Evolutionary conservation across 73 alveolate genomes (phyloP).

Genomic region (Loxodes magnus): DNA sequence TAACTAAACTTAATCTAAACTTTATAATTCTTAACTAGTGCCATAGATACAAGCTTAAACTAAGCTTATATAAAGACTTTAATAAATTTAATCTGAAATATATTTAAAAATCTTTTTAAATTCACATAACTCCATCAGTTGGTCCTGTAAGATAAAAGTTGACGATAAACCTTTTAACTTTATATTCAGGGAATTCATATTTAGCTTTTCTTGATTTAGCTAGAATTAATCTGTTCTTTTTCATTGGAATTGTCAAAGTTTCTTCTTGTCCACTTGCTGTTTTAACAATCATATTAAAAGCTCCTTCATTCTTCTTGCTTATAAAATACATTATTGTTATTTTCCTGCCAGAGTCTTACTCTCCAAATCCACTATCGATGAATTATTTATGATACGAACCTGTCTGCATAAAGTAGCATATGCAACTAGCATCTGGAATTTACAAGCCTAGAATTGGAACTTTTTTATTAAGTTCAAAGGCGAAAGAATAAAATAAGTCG

Average conservation of each 20-base stretch:
- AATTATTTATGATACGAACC: neutral
- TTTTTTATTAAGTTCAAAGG: constrained; percentile 11
- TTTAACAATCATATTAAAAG: too few relatives aligned
- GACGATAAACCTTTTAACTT: too few relatives aligned
- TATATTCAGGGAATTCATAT: too few relatives aligned
- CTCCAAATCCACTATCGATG: constrained; percentile 10
- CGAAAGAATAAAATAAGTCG: constrained; percentile 4
- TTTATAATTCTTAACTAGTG: too few relatives aligned
- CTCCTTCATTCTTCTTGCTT: neutral
- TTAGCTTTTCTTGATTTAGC: constrained; percentile 10
- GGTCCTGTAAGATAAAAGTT: too few relatives aligned
- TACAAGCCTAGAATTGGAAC: constrained; percentile 4
- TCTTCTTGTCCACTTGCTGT: too few relatives aligned
- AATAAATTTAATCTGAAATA: too few relatives aligned
- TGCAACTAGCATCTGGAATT: neutral
- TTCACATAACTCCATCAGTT: too few relatives aligned
- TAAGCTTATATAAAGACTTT: too few relatives aligned
- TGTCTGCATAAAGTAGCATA: neutral
- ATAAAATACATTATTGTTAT: constrained; percentile 5
- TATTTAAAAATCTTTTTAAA: too few relatives aligned
- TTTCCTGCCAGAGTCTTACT: constrained; percentile 11
- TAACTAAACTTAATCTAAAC: too few relatives aligned
- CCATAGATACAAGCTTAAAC: too few relatives aligned
- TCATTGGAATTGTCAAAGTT: neutral
- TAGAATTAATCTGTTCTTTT: neutral